Base-by-base conservation (phyloP, 768 basidiomycete genomes). In the Russula abietina region DNA sequence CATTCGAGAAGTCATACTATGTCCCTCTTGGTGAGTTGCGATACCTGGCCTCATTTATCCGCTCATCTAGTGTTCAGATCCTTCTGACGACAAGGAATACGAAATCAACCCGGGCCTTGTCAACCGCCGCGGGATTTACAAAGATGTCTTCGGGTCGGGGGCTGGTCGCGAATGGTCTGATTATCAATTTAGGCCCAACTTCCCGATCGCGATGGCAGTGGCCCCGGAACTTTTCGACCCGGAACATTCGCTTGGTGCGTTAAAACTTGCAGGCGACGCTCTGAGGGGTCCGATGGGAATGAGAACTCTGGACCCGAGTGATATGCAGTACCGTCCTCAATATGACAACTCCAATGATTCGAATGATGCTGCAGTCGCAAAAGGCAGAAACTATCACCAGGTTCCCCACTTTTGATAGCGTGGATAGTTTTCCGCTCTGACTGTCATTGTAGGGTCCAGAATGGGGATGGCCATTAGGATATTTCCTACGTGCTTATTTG, bases 331-430 rank as follows among this genome's bases (percentile, higher is more conserved):
- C 75, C 86, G 93, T 9, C 90, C 91, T 10, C 77, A 82, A 65
- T 97, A 99, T 72, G 93, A 98, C 75, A 98, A 99, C 71, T 83
- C 91, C 30, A 93, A 97, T 70, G 95, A 99, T 71, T 86, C 88
- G 1, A 76, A 77, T n/a, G 97, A 99, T 70, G 76, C 83, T 49
- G 76, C 85, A 3, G 75, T 94, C 56, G 96, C 97, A 5, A 98
- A 98, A 72, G 97, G 97, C 1, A 77, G 90, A 75, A 99, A 98
- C 73, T 95, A 96, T 71, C 92, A 98, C 73, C 86, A 93, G 70
- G 93, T 91, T 91, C 65, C 48, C 81, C 74, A 63, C 55, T 10
- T 55, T 55, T 41, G 22, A 32, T 17, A 52, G 46, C 43, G 51
- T 62, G 12, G 48, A 24, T 12, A 12, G 28, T 36, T 26, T 12